These are phyloP conservation scores for Dictyostelium brefeldianum DNA, from an alignment of 78 protist genomes.

Conservation along the genomic window DNA sequence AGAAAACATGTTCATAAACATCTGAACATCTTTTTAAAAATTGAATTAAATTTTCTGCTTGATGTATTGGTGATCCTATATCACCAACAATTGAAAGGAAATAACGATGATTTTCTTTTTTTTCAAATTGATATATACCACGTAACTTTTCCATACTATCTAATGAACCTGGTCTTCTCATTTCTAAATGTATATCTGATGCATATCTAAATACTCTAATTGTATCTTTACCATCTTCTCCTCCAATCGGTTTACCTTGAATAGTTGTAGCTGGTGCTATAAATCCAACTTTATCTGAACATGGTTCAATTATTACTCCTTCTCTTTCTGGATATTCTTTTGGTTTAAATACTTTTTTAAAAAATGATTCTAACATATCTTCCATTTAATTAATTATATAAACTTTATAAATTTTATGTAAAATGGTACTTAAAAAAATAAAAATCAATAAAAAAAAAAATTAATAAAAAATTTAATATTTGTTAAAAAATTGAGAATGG, in stretches of 20 bases:
- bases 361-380: too few relatives aligned
- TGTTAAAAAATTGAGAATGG: too few relatives aligned
- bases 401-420: too few relatives aligned
- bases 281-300: not conserved
- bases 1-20: not conserved
- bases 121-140: constrained; percentile 30
- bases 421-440: too few relatives aligned
- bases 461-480: too few relatives aligned
- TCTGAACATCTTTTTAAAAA: constrained; percentile 3
- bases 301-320: too few relatives aligned
- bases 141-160: not conserved
- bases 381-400: too few relatives aligned
- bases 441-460: too few relatives aligned
- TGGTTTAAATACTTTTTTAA: too few relatives aligned
- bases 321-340: too few relatives aligned
- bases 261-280: not conserved
- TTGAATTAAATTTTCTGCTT: not conserved
- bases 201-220: constrained; percentile 49
- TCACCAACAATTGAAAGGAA: constrained; percentile 31
- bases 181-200: constrained; percentile 64
- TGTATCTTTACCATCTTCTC: not conserved
- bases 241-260: constrained; percentile 1
- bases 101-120: constrained; percentile 8
- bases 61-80: not conserved
- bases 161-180: not conserved